Conservation (phyloP, 345 rosid species). For the Boechera stricta region DNA sequence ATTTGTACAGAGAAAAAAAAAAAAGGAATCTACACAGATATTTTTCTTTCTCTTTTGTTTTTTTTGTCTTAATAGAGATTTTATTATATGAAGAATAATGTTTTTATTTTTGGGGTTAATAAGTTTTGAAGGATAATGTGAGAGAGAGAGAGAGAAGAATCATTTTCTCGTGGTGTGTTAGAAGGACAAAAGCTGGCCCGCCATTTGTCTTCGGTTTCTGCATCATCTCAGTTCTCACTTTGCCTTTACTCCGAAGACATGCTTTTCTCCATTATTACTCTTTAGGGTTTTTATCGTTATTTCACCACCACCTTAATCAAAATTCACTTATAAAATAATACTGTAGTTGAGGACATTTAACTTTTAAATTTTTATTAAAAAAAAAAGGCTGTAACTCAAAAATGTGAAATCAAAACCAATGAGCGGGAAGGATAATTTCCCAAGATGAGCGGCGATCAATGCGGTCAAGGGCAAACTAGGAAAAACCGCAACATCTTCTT, state of each 20-base stretch:
- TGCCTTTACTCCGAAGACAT: conserved; percentile 17
- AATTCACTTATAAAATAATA: too few relatives aligned
- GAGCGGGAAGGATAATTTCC: conserved; percentile 46
- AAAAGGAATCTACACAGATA: conserved; percentile 21
- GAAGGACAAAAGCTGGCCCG: conserved; percentile 50
- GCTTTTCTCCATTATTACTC: conserved; percentile 43
- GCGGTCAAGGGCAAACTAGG: conserved; percentile 34
- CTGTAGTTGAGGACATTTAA: too few relatives aligned
- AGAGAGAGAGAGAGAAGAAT: conserved; percentile 37
- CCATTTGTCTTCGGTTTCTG: conserved; percentile 45
- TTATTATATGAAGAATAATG: background rate
- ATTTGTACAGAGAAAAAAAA: conserved; percentile 5
- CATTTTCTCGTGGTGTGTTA: conserved; percentile 39
- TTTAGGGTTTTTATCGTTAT: conserved; percentile 19
- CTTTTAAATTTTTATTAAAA: too few relatives aligned
- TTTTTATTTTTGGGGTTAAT: background rate
- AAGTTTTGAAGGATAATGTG: conserved; percentile 10
- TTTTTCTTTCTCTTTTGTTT: background rate
- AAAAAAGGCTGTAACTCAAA: background rate
- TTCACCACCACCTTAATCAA: background rate
- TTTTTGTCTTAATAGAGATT: conserved; percentile 1
- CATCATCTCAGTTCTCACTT: conserved; percentile 42
- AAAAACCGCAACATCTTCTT: background rate
- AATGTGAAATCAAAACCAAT: conserved; percentile 32
- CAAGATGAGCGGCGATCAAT: conserved; percentile 40